Conservation (phyloP, 192 early-diverging fungal species). For the Dispira simplex region DNA sequence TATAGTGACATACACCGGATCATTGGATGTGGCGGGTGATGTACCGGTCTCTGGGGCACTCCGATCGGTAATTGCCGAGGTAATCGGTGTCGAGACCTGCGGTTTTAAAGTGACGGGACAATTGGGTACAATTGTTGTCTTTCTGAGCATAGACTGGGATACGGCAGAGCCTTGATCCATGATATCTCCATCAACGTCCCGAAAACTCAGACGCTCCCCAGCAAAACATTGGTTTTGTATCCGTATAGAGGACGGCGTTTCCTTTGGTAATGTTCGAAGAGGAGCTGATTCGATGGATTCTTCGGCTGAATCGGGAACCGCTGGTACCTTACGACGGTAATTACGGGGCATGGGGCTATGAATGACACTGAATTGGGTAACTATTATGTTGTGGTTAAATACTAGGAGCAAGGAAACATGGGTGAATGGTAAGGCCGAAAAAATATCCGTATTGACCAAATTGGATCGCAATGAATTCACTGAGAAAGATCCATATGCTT, state of each 20-base stretch:
- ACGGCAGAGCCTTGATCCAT: background rate
- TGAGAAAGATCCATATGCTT: background rate
- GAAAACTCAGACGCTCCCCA: background rate
- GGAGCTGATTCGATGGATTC: background rate
- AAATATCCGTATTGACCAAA: background rate
- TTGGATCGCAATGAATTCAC: background rate
- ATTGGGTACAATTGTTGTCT: background rate
- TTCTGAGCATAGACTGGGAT: background rate
- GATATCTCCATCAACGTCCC: background rate
- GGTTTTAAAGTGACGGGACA: background rate
- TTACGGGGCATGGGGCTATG: slow-evolving; percentile 2
- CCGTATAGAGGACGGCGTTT: background rate
- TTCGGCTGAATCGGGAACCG: background rate
- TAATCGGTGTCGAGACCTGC: background rate
- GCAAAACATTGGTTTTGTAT: background rate
- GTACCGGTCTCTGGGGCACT: background rate
- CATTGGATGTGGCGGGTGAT: background rate
- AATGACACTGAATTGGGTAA: background rate
- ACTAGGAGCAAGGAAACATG: background rate
- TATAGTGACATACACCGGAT: background rate
- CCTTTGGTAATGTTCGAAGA: background rate
- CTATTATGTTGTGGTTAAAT: background rate
- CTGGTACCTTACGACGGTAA: background rate
- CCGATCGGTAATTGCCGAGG: background rate
- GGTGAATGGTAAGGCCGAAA: background rate